Base-by-base conservation (phyloP, 768 basidiomycete species). In the Gloeophyllum trabeum region DNA sequence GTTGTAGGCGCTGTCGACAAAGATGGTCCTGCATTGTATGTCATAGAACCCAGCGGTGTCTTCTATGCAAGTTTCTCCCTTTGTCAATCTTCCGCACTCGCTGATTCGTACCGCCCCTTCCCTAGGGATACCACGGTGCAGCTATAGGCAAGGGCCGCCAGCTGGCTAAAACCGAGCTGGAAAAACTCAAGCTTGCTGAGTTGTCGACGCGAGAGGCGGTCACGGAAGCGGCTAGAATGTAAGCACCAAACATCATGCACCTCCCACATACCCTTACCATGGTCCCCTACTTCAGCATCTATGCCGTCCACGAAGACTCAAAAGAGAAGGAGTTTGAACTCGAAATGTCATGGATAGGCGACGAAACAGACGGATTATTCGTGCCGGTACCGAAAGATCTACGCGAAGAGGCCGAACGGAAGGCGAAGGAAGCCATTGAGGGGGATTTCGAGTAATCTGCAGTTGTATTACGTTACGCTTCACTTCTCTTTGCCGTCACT, bases 121-220 rank as follows among this genome's bases (percentile, higher is more conserved):
- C 22, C 23, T 51, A 93, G 90, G 96, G 96, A 23, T 97, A 97
- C 62, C 74, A 92, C 44, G 94, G 92, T 21, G 87, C 87, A 12
- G 96, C 96, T n/a, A 81, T 93, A 22, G 96, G 96, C 42, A 99
- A 98, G 61, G 96, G 96, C n/a, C 81, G 87, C 43, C 91, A 96
- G 55, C 69, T 98, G 47, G 96, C 96, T 16, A 98, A 97, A 73
- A 98, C 94, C 5, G 96, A 98, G 61, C 63, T 99, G 39, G 96
- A 99, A 65, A 99, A 99, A 62, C 79, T 98, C 48, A 83, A 92
- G 49, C 67, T 94, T 25, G 64, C 81, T 4, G 85, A 87, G 49
- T 61, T 98, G 40, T 75, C 86, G 2, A 75, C 73, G 43, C 73
- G 81, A 46, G 81, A 99, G 57, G 96, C 93, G 16, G 88, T 94